phyloP scores from a whole-genome alignment of 345 rosid genomes.

The Pugionium dolabratum region DNA sequence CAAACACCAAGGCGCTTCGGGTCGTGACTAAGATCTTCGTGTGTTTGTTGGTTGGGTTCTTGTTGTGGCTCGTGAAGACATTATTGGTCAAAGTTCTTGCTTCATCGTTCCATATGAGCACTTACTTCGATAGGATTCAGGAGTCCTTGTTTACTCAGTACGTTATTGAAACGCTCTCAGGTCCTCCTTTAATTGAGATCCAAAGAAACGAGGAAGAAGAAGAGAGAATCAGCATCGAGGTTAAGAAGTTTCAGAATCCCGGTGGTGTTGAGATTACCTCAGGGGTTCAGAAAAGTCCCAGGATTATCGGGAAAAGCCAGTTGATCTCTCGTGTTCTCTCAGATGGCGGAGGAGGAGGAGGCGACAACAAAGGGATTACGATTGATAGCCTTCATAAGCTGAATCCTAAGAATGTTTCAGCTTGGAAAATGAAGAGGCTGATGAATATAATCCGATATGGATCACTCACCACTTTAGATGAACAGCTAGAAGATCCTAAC shows the following conservation, averaged over 20 bases:
- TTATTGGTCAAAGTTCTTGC: slow-evolving; percentile 69
- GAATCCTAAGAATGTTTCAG: slow-evolving; percentile 62
- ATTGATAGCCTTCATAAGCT: slow-evolving; percentile 55
- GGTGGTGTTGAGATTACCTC: slow-evolving; percentile 33
- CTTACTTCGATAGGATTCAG: slow-evolving; percentile 74
- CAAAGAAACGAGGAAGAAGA: slow-evolving; percentile 52
- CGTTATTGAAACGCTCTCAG: slow-evolving; percentile 63
- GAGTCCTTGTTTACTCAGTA: slow-evolving; percentile 68
- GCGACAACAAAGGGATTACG: slow-evolving; percentile 48
- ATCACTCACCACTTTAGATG: slow-evolving; percentile 61
- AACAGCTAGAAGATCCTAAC: slow-evolving; percentile 48
- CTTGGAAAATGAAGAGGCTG: slow-evolving; percentile 78
- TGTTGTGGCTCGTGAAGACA: slow-evolving; percentile 69
- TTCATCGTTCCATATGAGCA: slow-evolving; percentile 67
- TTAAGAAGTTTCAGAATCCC: slow-evolving; percentile 46
- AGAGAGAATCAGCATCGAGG: slow-evolving; percentile 48
- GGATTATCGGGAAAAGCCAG: slow-evolving; percentile 37
- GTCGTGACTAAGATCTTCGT: slow-evolving; percentile 56
- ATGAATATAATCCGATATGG: slow-evolving; percentile 64
- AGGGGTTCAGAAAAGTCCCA: slow-evolving; percentile 39
- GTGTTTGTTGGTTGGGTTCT: slow-evolving; percentile 55
- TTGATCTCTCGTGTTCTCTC: slow-evolving; percentile 44
- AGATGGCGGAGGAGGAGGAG: slow-evolving; percentile 38
- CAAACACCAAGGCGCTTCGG: slow-evolving; percentile 31
- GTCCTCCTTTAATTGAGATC: slow-evolving; percentile 65